phyloP scores from a whole-genome alignment of 2,329 filamentous ascomycete species.

The Cercospora berteroae region DNA sequence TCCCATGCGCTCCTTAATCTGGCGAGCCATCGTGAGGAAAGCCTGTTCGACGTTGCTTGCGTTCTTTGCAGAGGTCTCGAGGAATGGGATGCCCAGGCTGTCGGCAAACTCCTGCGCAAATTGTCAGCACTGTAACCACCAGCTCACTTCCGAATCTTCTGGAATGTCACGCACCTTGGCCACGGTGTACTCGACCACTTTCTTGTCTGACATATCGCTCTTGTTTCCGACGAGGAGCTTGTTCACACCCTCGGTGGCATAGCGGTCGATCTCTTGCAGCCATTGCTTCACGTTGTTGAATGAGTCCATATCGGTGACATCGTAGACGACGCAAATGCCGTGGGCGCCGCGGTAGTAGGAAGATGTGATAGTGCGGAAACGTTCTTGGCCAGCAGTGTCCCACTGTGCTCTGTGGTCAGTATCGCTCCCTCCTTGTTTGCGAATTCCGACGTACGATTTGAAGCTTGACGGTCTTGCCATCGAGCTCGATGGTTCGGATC shows the following conservation, averaged over 20 bases:
- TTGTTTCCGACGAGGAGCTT: slow-evolving; percentile 99
- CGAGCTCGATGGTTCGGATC: slow-evolving; percentile 99
- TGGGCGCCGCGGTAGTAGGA: slow-evolving; percentile 99
- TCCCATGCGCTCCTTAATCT: slow-evolving; percentile 99
- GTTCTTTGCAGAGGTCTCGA: slow-evolving; percentile 99
- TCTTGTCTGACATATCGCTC: slow-evolving; percentile 99
- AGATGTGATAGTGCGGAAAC: slow-evolving; percentile 98
- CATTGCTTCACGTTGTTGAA: slow-evolving; percentile 99
- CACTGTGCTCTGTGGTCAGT: slow-evolving; percentile 59
- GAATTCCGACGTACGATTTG: slow-evolving; percentile 74
- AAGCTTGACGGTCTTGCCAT: slow-evolving; percentile 99
- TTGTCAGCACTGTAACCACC: slow-evolving; percentile 22
- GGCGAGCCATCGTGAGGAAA: slow-evolving; percentile 98
- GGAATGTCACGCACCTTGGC: slow-evolving; percentile 75
- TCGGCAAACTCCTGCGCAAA: slow-evolving; percentile 87
- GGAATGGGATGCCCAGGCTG: slow-evolving; percentile 97
- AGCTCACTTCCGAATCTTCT: not conserved
- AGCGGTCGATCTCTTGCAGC: slow-evolving; percentile 99
- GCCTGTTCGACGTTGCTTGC: slow-evolving; percentile 99
- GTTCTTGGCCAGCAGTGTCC: slow-evolving; percentile 98
- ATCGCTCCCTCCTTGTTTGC: not conserved
- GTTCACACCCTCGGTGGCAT: slow-evolving; percentile 98
- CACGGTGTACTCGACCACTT: slow-evolving; percentile 98
- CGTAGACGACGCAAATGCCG: slow-evolving; percentile 99
- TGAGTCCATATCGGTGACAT: slow-evolving; percentile 99